These are phyloP conservation scores for Boletus vermiculosoides DNA, from an alignment of 768 basidiomycete species.

Conservation along the genomic window DNA sequence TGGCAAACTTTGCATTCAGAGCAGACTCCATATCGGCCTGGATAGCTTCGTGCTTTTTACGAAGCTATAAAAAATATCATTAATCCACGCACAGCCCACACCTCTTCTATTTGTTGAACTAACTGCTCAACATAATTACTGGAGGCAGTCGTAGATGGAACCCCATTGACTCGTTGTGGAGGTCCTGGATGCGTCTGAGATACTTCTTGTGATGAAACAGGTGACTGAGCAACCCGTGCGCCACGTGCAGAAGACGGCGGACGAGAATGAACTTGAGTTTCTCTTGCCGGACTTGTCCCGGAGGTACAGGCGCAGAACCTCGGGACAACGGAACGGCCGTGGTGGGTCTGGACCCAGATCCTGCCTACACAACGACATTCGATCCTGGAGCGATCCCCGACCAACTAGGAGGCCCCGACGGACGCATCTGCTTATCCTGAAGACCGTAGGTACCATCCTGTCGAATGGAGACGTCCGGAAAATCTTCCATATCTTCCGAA, in stretches of 20 bases:
- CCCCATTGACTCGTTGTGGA: constrained; percentile 6
- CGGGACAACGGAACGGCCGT: constrained; percentile 13
- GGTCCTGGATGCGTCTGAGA: constrained; percentile 14
- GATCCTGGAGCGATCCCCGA: constrained; percentile 11
- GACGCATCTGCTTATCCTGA: constrained; percentile 23
- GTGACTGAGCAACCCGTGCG: constrained; percentile 8
- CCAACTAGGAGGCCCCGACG: constrained; percentile 13
- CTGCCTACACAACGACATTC: constrained; percentile 8
- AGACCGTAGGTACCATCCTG: constrained; percentile 58
- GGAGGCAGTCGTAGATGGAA: constrained; percentile 2
- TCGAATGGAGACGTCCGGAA: constrained; percentile 64
- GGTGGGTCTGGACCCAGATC: constrained; percentile 6
- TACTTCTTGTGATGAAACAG: constrained; percentile 21
- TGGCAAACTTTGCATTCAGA: constrained; percentile 49
- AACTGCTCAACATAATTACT: constrained; percentile 19
- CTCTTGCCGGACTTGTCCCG: constrained; percentile 8
- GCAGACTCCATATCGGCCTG: constrained; percentile 47
- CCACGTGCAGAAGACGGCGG: constrained; percentile 17
- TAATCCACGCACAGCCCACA: constrained; percentile 30
- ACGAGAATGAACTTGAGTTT: constrained; percentile 8
- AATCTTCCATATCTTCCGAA: constrained; percentile 45
- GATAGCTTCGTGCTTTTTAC: constrained; percentile 46
- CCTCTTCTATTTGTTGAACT: constrained; percentile 47
- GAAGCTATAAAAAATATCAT: constrained; percentile 40
- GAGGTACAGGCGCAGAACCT: constrained; percentile 14